Evolutionary conservation across 805 yeast genomes (phyloP).

Genomic region (baker's yeast (Saccharomyces cerevisiae)): DNA sequence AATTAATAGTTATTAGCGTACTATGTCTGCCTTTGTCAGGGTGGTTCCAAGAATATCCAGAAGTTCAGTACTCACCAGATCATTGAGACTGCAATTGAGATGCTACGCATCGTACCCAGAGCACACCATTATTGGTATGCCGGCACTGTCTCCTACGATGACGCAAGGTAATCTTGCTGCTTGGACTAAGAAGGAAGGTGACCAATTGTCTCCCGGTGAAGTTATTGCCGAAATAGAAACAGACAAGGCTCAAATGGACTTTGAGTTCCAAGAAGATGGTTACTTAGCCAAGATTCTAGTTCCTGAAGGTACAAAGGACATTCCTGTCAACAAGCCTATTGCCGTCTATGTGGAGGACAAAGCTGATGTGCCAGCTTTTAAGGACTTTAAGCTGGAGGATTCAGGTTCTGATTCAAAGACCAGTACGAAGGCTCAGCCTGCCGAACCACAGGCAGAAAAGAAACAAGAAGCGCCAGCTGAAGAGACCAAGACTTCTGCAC

Average conservation of each 20-base stretch:
- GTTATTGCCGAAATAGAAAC: constrained; percentile 95
- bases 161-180: constrained; percentile 85
- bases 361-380: constrained; percentile 80
- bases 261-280: constrained; percentile 96
- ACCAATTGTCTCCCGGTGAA: constrained; percentile 82
- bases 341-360: constrained; percentile 91
- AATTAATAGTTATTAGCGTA: background rate
- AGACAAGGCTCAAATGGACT: constrained; percentile 96
- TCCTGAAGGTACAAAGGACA: constrained; percentile 78
- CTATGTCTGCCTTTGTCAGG: constrained; percentile 27
- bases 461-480: constrained; percentile 3
- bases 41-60: constrained; percentile 21
- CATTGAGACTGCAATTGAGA: constrained; percentile 22
- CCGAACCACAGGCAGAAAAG: constrained; percentile 27
- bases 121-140: constrained; percentile 91
- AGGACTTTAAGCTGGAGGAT: constrained; percentile 79
- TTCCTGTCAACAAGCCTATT: constrained; percentile 91
- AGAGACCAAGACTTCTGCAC: constrained; percentile 22
- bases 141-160: constrained; percentile 99
- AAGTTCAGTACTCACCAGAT: constrained; percentile 12
- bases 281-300: constrained; percentile 79
- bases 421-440: constrained; percentile 26
- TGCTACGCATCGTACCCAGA: constrained; percentile 52
- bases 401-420: constrained; percentile 33
- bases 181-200: constrained; percentile 90